Percentiles rank a stretch among this genome's conserved stretches.
Evolutionary conservation across 192 early-diverging fungal genomes (phyloP).

Genomic region (Backusella liffmaniae): DNA sequence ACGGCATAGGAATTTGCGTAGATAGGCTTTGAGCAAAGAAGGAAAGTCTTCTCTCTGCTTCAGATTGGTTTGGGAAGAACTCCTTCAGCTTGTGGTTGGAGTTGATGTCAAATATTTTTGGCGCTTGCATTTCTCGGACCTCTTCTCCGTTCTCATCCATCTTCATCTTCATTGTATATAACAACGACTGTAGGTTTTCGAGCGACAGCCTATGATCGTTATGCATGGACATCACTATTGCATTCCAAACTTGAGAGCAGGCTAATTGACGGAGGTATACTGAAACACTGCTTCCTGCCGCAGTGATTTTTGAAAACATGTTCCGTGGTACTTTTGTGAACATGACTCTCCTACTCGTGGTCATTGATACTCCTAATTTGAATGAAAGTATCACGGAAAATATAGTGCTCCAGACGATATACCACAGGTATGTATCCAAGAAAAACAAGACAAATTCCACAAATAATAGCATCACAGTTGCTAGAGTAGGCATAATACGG

Average conservation of each 20-base stretch:
- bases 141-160: slow-evolving; percentile 44
- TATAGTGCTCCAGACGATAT: slow-evolving; percentile 67
- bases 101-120: slow-evolving; percentile 27
- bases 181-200: slow-evolving; percentile 59
- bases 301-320: slow-evolving; percentile 62
- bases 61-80: slow-evolving; percentile 53
- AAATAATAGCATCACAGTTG: slow-evolving; percentile 56
- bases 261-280: slow-evolving; percentile 62
- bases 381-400: slow-evolving; percentile 68
- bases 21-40: slow-evolving; percentile 76
- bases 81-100: slow-evolving; percentile 38
- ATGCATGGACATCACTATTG: slow-evolving; percentile 68
- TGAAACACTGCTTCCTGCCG: slow-evolving; percentile 53
- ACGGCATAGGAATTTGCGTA: slow-evolving; percentile 60
- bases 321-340: slow-evolving; percentile 63
- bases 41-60: slow-evolving; percentile 64
- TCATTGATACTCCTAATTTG: slow-evolving; percentile 62
- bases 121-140: slow-evolving; percentile 11
- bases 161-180: slow-evolving; percentile 51
- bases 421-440: slow-evolving; percentile 76
- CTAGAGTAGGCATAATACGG: slow-evolving; percentile 50
- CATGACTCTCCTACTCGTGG: slow-evolving; percentile 66
- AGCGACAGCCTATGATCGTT: slow-evolving; percentile 62
- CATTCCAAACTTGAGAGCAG: slow-evolving; percentile 76
- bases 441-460: slow-evolving; percentile 66